Evolutionary conservation across 805 yeast genomes (phyloP).

Genomic region (Nakazawaea ambrosiae): DNA sequence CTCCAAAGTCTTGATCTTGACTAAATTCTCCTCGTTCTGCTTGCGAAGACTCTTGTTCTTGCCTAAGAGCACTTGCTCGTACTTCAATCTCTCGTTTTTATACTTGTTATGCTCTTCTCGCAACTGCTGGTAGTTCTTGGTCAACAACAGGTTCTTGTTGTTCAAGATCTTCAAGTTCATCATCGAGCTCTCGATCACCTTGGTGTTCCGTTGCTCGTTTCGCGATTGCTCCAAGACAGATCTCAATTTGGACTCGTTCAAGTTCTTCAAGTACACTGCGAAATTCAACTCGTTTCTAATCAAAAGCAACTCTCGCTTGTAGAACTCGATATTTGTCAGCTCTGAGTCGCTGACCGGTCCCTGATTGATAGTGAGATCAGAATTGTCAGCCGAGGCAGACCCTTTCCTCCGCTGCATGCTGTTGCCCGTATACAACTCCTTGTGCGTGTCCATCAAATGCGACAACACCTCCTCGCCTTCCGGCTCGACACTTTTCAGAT

Average conservation of each 20-base stretch:
- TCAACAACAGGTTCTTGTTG: slow-evolving; percentile 17
- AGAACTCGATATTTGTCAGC: slow-evolving; percentile 39
- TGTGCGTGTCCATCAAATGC: slow-evolving; percentile 15
- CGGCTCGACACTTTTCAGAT: neutral
- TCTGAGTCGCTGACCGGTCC: slow-evolving; percentile 13
- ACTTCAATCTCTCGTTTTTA: slow-evolving; percentile 26
- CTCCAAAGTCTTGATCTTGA: slow-evolving; percentile 1
- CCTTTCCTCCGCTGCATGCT: neutral
- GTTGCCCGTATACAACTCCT: slow-evolving; percentile 13
- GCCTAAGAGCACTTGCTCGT: slow-evolving; percentile 24
- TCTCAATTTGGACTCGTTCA: slow-evolving; percentile 19
- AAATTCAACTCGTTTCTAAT: slow-evolving; percentile 57
- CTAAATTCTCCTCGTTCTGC: neutral
- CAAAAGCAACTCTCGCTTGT: slow-evolving; percentile 51
- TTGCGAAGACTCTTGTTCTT: slow-evolving; percentile 21
- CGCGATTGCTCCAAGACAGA: slow-evolving; percentile 1
- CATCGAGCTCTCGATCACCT: slow-evolving; percentile 20
- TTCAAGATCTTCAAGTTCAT: slow-evolving; percentile 21
- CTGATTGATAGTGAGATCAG: neutral
- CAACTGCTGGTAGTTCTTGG: slow-evolving; percentile 21
- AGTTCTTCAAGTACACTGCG: slow-evolving; percentile 42
- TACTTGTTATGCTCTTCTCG: slow-evolving; percentile 23
- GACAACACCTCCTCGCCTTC: slow-evolving; percentile 8
- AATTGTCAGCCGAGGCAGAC: neutral
- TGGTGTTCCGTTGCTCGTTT: neutral